Conservation (phyloP, 345 rosid species). For the Salix udensis region DNA sequence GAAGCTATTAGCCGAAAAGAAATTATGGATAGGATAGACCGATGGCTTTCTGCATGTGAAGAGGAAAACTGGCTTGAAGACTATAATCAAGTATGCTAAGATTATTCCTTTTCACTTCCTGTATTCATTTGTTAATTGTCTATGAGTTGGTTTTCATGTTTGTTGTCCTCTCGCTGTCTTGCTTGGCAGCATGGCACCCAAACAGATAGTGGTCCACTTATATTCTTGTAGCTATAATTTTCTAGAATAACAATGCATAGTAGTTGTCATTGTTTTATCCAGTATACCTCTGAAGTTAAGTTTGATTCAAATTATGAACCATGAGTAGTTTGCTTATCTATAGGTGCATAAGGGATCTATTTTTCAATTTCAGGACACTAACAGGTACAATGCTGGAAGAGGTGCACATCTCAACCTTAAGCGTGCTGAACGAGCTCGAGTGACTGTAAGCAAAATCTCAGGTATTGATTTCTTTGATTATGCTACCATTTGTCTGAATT, state of each 20-base stretch:
- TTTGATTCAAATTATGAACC: not conserved
- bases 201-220: not conserved
- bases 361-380: constrained; percentile 54
- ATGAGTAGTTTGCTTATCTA: not conserved
- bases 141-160: not conserved
- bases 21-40: constrained; percentile 84
- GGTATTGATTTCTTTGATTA: constrained; percentile 39
- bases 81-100: constrained; percentile 62
- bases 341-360: constrained; percentile 1
- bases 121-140: not conserved
- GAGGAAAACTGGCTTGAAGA: constrained; percentile 98
- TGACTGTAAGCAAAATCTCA: constrained; percentile 77
- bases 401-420: constrained; percentile 92
- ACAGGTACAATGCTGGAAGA: constrained; percentile 81
- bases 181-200: not conserved
- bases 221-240: not conserved
- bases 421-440: constrained; percentile 87
- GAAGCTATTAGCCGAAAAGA: constrained; percentile 87
- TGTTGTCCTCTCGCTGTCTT: not conserved
- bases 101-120: constrained; percentile 7
- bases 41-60: constrained; percentile 93
- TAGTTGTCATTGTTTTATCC: not conserved
- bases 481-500: constrained; percentile 1
- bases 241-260: not conserved
- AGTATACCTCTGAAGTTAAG: too few relatives aligned